Base-by-base conservation (phyloP, 2,329 filamentous ascomycete genomes). In the Hypoxylon sp. region DNA sequence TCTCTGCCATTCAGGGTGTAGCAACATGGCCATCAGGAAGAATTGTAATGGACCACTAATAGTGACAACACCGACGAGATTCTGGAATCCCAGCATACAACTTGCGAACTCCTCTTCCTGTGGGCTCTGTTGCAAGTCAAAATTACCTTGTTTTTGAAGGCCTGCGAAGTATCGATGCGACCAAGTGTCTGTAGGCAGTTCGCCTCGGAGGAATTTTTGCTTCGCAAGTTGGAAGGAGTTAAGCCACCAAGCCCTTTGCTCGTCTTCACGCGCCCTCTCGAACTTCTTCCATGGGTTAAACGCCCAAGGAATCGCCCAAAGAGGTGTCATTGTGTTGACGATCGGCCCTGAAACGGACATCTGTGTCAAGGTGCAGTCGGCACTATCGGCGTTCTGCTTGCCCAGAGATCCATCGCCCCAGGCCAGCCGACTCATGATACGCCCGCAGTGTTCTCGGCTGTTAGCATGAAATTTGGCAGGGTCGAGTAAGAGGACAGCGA, bases 261-360 rank as follows among this genome's bases (percentile, higher is more conserved):
- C 67, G 23, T 76, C 74, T 73, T 84, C 81, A 25, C 83, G 80
- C 54, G 76, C 74, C 41, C 80, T 74, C 71, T 85, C 83, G 43
- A 74, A 83, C 23, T 77, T 77, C 70, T 82, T 81, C 83, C 83
- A 85, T 4, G 82, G 82, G 72, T 85, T 85, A 19, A 82, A 32
- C 0, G 78, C 73, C 63, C 79, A 78, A 1, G 80, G 80, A 1
- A 84, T 70, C 37, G 79, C 67, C 83, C 83, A 85, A 2, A 85
- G 72, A 0, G 82, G 81, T n/a, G 82, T 80, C 70, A 83, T 71
- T 2, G 81, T 83, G 74, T 85, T 85, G 70, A 84, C 81, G 56
- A 85, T 76, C 12, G 82, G 82, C 0, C 83, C 83, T 3, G 81
- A 83, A n/a, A 85, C 80, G 16, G 82, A 84, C 83, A 85, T 85